Percentiles rank a stretch among this genome's conserved stretches.
These are phyloP conservation scores for Amaranthus hypochondriacus DNA, from an alignment of 148 eudicot genomes.

Conservation along the genomic window DNA sequence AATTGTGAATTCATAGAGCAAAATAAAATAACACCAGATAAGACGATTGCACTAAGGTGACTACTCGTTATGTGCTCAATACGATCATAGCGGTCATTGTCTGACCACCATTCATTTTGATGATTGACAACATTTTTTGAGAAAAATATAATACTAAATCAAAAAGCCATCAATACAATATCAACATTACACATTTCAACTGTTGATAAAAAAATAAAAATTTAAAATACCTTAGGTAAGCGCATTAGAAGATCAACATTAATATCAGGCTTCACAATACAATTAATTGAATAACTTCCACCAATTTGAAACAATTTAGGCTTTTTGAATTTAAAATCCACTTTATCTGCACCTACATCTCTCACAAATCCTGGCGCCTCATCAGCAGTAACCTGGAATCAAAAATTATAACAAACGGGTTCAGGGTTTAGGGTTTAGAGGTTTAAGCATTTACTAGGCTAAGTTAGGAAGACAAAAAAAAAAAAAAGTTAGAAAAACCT, in stretches of 20 bases:
- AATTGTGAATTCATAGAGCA: no score
- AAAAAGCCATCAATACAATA: background rate
- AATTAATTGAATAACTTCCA: conserved; percentile 69
- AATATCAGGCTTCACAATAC: conserved; percentile 62
- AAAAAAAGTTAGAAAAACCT: conserved; percentile 16
- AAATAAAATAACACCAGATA: no score
- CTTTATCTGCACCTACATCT: conserved; percentile 86
- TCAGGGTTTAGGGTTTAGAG: background rate
- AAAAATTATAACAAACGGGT: conserved; percentile 15
- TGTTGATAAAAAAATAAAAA: background rate
- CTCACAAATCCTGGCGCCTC: conserved; percentile 73
- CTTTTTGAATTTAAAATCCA: conserved; percentile 74
- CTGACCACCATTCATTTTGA: no score
- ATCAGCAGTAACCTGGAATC: conserved; percentile 55
- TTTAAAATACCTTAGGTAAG: conserved; percentile 70
- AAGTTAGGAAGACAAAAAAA: background rate
- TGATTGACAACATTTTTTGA: no score
- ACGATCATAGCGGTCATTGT: no score
- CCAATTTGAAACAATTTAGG: conserved; percentile 62
- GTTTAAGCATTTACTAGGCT: background rate
- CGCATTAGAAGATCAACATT: conserved; percentile 71
- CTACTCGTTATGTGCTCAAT: no score
- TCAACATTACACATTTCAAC: background rate
- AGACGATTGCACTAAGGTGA: no score
- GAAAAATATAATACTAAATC: background rate